Conservation (phyloP, 2,329 filamentous ascomycete genomes). For the Fusarium robinianum region DNA sequence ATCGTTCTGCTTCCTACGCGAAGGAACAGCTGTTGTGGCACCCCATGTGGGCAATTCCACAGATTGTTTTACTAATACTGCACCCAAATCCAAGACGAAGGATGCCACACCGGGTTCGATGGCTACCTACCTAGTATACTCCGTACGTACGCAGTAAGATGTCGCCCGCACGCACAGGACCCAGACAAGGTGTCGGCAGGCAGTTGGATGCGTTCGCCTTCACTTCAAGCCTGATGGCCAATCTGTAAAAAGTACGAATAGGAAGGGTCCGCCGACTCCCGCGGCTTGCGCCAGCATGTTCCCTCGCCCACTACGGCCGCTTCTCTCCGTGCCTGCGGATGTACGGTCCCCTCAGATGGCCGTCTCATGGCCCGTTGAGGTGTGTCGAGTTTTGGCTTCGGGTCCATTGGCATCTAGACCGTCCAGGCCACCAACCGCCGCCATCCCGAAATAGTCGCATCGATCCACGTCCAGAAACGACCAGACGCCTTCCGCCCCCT, state of each 20-base stretch:
- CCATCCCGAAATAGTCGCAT: too few species aligned
- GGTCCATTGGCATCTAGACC: slow-evolving; percentile 23
- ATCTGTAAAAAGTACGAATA: slow-evolving; percentile 11
- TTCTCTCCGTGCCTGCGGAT: neutral
- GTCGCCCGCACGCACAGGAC: too few species aligned
- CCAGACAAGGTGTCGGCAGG: too few species aligned
- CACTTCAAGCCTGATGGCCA: neutral
- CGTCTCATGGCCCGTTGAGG: slow-evolving; percentile 1
- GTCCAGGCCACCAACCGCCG: slow-evolving; percentile 7
- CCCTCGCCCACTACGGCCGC: neutral
- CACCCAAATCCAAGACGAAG: too few species aligned
- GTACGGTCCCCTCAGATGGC: neutral
- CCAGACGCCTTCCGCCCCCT: too few species aligned
- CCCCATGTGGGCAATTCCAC: too few species aligned
- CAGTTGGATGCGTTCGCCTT: neutral
- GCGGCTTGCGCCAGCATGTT: slow-evolving; percentile 11
- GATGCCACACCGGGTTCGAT: too few species aligned
- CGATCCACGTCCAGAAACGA: neutral
- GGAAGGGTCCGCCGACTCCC: slow-evolving; percentile 3
- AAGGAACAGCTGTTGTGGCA: too few species aligned
- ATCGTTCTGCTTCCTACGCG: too few species aligned
- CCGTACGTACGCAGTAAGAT: too few species aligned
- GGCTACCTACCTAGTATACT: too few species aligned
- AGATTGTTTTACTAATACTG: too few species aligned
- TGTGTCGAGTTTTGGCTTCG: slow-evolving; percentile 13